A percentile compares a stretch with the other conserved stretches of the same genome.
Evolutionary conservation across 495 filamentous ascomycete species (phyloP).

Genomic region (Bryoglossum gracile): DNA sequence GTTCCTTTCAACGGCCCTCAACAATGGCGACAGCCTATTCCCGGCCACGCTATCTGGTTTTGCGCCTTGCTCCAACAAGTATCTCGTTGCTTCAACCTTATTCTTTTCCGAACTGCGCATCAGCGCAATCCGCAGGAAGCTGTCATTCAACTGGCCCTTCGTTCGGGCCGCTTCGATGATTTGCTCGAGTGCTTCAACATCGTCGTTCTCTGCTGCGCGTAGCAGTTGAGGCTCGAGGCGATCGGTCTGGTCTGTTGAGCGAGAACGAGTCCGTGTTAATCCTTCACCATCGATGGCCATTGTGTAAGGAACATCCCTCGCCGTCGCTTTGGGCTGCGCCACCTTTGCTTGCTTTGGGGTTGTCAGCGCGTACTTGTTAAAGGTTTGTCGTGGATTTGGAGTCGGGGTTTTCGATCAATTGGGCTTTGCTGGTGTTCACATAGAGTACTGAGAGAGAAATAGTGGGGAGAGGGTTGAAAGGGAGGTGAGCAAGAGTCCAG

Average conservation of each 20-base stretch:
- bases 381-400: background rate
- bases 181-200: slow-evolving; percentile 31
- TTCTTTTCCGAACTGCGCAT: slow-evolving; percentile 46
- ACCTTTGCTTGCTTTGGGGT: too few species aligned
- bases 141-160: slow-evolving; percentile 39
- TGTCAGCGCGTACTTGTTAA: too few species aligned
- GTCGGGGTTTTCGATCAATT: background rate
- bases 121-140: slow-evolving; percentile 43
- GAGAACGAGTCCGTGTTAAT: slow-evolving; percentile 30
- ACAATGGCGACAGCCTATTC: slow-evolving; percentile 38
- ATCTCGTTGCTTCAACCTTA: slow-evolving; percentile 35
- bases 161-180: slow-evolving; percentile 36
- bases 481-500: background rate
- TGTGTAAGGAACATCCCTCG: slow-evolving; percentile 3
- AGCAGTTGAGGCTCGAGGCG: slow-evolving; percentile 48
- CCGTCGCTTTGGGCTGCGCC: too few species aligned
- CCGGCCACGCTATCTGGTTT: slow-evolving; percentile 33
- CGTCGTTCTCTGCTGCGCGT: slow-evolving; percentile 40
- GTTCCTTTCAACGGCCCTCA: slow-evolving; percentile 45
- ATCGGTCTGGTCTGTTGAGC: slow-evolving; percentile 37
- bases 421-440: background rate
- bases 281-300: slow-evolving; percentile 5
- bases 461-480: background rate
- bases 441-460: background rate
- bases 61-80: slow-evolving; percentile 39